These are phyloP conservation scores for Ogataea pilisensis DNA, from an alignment of 805 yeast species.

Conservation along the genomic window DNA sequence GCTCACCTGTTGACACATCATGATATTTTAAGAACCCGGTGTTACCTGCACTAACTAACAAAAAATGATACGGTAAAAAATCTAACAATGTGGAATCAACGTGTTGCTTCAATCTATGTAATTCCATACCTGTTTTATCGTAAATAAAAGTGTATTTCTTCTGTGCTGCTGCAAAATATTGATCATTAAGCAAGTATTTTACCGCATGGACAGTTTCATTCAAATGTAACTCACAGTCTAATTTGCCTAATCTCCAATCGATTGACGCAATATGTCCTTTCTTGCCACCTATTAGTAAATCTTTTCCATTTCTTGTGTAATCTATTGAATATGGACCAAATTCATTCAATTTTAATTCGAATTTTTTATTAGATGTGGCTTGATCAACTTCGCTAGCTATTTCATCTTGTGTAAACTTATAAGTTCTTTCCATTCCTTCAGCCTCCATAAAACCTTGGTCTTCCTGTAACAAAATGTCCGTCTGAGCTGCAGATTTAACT, in stretches of 20 bases:
- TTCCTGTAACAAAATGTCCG: conserved; percentile 83
- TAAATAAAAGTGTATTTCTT: conserved; percentile 90
- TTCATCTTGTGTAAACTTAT: conserved; percentile 77
- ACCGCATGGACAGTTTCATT: conserved; percentile 91
- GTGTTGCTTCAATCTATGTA: conserved; percentile 89
- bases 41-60: conserved; percentile 83
- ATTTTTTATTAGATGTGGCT: conserved; percentile 67
- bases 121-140: conserved; percentile 85
- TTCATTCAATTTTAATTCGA: conserved; percentile 67
- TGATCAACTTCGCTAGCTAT: conserved; percentile 72
- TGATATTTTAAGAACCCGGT: conserved; percentile 88
- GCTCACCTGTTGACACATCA: conserved; percentile 88
- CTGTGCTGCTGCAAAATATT: conserved; percentile 94
- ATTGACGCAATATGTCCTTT: conserved; percentile 95
- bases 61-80: conserved; percentile 88
- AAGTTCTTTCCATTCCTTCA: conserved; percentile 93
- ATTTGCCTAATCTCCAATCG: conserved; percentile 88
- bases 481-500: conserved; percentile 75
- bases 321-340: conserved; percentile 85
- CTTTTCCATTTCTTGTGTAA: conserved; percentile 85
- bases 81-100: conserved; percentile 79
- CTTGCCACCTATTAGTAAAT: conserved; percentile 75
- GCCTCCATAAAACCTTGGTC: conserved; percentile 85
- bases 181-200: conserved; percentile 86
- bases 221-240: conserved; percentile 77